These are phyloP conservation scores for Neonectria hederae DNA, from an alignment of 2,329 filamentous ascomycete genomes.

Conservation along the genomic window DNA sequence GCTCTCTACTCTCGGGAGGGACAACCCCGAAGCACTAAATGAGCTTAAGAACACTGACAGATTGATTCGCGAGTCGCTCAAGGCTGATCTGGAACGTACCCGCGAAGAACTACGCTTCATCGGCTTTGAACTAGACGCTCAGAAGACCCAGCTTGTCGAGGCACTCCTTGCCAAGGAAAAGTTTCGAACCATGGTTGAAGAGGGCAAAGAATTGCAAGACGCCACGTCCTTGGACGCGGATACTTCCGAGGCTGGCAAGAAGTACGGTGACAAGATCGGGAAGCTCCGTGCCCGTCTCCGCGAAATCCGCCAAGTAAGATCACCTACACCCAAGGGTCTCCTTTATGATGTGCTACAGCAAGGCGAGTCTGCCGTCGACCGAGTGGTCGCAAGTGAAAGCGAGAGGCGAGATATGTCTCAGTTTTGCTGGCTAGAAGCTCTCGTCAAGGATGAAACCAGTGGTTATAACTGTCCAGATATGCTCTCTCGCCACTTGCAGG, in stretches of 20 bases:
- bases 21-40: constrained; percentile 63
- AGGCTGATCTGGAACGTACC: constrained; percentile 65
- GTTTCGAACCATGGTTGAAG: constrained; percentile 64
- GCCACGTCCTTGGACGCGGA: constrained; percentile 48
- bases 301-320: constrained; percentile 68
- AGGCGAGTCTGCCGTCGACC: constrained; percentile 2
- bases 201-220: constrained; percentile 55
- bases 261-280: constrained; percentile 63
- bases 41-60: constrained; percentile 68
- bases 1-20: constrained; percentile 63
- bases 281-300: constrained; percentile 65
- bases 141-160: constrained; percentile 68
- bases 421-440: not conserved
- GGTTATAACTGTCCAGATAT: not conserved
- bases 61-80: constrained; percentile 66
- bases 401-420: not conserved
- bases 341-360: constrained; percentile 16
- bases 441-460: not conserved
- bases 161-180: constrained; percentile 69
- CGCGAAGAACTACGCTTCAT: constrained; percentile 61
- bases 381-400: constrained; percentile 19
- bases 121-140: constrained; percentile 62
- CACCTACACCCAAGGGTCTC: constrained; percentile 7
- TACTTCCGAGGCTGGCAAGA: constrained; percentile 50
- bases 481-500: not conserved